Base-by-base conservation (phyloP, 1,284 basidiomycete species). In the Cystobasidiaceae sp. region DNA sequence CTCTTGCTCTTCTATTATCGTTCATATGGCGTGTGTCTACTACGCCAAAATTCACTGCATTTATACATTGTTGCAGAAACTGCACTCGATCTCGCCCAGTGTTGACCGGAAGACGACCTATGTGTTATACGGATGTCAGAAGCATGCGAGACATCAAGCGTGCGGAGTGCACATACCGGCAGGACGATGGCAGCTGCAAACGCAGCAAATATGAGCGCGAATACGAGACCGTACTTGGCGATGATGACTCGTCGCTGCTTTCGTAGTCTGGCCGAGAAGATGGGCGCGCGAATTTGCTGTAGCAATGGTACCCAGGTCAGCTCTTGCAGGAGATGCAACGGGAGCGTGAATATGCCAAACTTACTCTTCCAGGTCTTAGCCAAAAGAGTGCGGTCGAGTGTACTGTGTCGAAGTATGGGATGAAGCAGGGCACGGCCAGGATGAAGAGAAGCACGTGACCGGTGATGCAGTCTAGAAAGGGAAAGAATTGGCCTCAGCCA, bases 191-290 rank as follows among this genome's bases (percentile, higher is more conserved):
- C 86, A 19, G 54, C 39, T 45, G 86, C 82, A 75, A 97, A 91
- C 70, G 86, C 74, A 62, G 83, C 83, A 71, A 93, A 83, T 68
- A 87, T 82, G 64, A 85, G 69, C 48, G 90, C 73, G 80, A 96
- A 98, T 39, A 97, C 81, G 64, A 93, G 70, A 39, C 89, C 79
- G 79, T 93, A 93, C 67, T 88, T 77, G 66, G 85, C 76, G 63
- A 78, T 77, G 84, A 93, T 93, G 82, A 87, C 87, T 66, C 89
- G 84, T 67, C 92, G 85, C 76, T 90, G 88, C 74, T 85, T 84
- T 78, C 86, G 88, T 78, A 92, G 88, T 77, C 90, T 90, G 75
- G 88, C 82, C 57, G 88, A 89, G 78, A 91, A 98, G 74, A 98
- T 82, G 4, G 94, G 94, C 2, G 92, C 87, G 68, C 90, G 88